Conservation (phyloP, 2,329 filamentous ascomycete genomes). For the Pseudohalonectria lignicola region DNA sequence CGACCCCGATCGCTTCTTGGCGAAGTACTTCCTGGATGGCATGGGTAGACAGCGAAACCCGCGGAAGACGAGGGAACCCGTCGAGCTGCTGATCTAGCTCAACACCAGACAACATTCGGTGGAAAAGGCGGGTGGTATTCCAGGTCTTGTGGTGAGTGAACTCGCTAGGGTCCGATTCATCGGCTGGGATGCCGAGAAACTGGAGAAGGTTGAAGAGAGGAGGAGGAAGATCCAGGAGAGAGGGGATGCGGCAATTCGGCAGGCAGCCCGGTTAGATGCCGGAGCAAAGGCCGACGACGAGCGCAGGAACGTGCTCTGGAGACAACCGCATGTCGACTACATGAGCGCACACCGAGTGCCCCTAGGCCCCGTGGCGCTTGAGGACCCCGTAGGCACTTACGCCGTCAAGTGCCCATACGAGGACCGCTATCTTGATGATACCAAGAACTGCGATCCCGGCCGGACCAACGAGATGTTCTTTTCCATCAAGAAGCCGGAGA, state of each 20-base stretch:
- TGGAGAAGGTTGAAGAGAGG: no score
- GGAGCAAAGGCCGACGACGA: background rate
- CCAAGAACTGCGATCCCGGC: no score
- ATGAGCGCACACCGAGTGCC: background rate
- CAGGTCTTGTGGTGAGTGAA: no score
- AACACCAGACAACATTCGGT: no score
- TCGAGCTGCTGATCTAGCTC: no score
- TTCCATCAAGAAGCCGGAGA: background rate
- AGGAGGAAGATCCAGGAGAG: no score
- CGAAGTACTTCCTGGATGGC: background rate
- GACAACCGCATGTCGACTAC: background rate
- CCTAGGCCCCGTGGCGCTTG: background rate
- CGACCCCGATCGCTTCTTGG: background rate
- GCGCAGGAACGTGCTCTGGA: background rate
- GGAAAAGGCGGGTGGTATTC: no score
- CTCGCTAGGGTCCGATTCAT: no score
- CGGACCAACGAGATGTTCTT: background rate
- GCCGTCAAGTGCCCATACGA: background rate
- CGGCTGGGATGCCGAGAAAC: no score
- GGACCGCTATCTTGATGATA: no score
- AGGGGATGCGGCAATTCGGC: no score
- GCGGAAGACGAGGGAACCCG: background rate
- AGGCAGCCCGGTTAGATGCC: no score
- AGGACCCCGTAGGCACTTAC: background rate
- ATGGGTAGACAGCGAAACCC: background rate